A percentile compares a stretch with the other conserved stretches of the same genome.
Conservation (phyloP, 805 yeast genomes). For the Kodamaea jinghongensis region DNA sequence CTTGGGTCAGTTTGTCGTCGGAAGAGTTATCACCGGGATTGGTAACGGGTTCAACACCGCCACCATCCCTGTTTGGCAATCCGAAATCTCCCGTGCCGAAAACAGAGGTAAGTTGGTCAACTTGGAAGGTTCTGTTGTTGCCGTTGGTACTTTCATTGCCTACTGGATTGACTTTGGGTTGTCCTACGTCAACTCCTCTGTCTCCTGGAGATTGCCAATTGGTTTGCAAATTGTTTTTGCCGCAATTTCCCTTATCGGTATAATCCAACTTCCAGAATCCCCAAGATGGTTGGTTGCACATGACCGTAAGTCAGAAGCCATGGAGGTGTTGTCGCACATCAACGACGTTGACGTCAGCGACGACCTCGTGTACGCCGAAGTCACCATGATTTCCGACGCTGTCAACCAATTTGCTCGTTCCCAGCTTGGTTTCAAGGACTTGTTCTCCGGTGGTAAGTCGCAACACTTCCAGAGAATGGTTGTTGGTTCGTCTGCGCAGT, state of each 20-base stretch:
- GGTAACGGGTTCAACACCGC: constrained; percentile 45
- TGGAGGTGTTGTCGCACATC: constrained; percentile 41
- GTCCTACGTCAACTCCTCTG: constrained; percentile 52
- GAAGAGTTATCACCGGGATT: constrained; percentile 48
- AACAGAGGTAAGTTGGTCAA: constrained; percentile 39
- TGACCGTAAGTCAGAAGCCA: constrained; percentile 52
- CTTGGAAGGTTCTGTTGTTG: constrained; percentile 45
- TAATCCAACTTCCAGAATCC: constrained; percentile 56
- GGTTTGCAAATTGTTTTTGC: constrained; percentile 48
- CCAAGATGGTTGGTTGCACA: constrained; percentile 69
- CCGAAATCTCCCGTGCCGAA: constrained; percentile 44
- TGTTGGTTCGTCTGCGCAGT: constrained; percentile 63
- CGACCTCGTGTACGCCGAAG: constrained; percentile 43
- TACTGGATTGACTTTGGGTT: constrained; percentile 61
- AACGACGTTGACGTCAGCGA: constrained; percentile 34
- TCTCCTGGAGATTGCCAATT: constrained; percentile 47
- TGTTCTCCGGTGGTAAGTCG: constrained; percentile 51
- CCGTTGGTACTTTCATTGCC: constrained; percentile 50
- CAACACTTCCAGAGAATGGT: constrained; percentile 61
- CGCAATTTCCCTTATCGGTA: constrained; percentile 35
- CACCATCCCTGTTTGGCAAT: constrained; percentile 47
- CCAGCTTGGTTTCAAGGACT: constrained; percentile 45
- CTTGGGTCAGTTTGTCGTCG: constrained; percentile 40
- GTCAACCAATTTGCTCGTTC: constrained; percentile 47
- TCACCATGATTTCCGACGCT: constrained; percentile 46